phyloP scores from a whole-genome alignment of 2,329 filamentous ascomycete genomes.

The Aspergillus terreus region DNA sequence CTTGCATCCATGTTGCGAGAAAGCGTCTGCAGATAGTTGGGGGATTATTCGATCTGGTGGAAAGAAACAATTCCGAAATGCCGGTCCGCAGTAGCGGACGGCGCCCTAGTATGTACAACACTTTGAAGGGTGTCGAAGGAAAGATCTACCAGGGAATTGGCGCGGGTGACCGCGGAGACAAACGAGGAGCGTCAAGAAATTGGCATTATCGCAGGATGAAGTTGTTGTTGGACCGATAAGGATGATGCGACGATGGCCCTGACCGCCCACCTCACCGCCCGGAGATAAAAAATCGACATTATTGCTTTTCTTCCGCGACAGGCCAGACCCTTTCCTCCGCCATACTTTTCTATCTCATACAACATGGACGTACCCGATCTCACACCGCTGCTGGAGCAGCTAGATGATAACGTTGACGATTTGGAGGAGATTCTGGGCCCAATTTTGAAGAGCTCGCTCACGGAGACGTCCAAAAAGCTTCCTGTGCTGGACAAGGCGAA shows the following conservation, averaged over 20 bases:
- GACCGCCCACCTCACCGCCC: slow-evolving; percentile 21
- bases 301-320: slow-evolving; percentile 1
- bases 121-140: slow-evolving; percentile 20
- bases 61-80: slow-evolving; percentile 15
- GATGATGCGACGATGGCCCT: neutral
- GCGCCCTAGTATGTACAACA: slow-evolving; percentile 32
- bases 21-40: slow-evolving; percentile 11
- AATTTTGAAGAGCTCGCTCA: slow-evolving; percentile 63
- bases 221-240: neutral
- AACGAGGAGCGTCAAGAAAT: neutral
- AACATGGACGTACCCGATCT: slow-evolving; percentile 58
- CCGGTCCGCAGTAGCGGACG: slow-evolving; percentile 31
- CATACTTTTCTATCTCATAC: slow-evolving; percentile 9
- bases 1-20: slow-evolving; percentile 27
- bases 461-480: slow-evolving; percentile 69
- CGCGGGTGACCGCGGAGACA: neutral
- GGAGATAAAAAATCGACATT: slow-evolving; percentile 17
- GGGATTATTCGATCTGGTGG: neutral
- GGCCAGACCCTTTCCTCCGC: slow-evolving; percentile 13
- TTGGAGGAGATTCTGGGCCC: slow-evolving; percentile 71
- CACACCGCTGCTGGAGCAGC: slow-evolving; percentile 64
- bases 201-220: neutral
- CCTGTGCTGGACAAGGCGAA: slow-evolving; percentile 95
- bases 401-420: slow-evolving; percentile 75
- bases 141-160: neutral